Base-by-base conservation (phyloP, 768 basidiomycete genomes). In the Leccinellum rugosiceps region DNA sequence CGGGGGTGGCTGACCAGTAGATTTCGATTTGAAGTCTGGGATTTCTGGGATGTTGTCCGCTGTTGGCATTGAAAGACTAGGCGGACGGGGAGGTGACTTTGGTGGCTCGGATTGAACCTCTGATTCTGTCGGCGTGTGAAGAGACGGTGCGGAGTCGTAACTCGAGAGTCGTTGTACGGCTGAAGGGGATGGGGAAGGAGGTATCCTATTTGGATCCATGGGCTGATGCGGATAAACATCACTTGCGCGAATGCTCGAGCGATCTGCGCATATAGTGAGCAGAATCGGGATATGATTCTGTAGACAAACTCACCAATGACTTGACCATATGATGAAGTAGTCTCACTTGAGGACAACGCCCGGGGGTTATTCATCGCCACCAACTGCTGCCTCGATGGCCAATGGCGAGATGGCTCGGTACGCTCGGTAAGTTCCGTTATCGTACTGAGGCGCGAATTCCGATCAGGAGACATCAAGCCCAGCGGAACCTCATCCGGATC, bases 361-460 rank as follows among this genome's bases (percentile, higher is more conserved):
- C 77, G 77, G 14, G 77, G 75, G 21, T 74, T 73, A 55, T 75
- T 73, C 55, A 77, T 74, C 41, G 73, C 66, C 31, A 72, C 60
- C 30, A 77, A 71, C 41, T 76, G 75, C 52, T 75, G 76, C 41
- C 72, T 72, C 28, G 78, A 74, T 28, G 76, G 76, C 76, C 79
- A 80, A 43, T 75, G 74, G 15, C 78, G 76, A 14, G 83, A 81
- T 34, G 77, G 74, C 59, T 85, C 86, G 34, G 87, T 84, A 32
- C 77, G 77, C 66, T 90, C 88, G 15, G 87, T 85, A 47, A 69
- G 73, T 72, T 91, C 88, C 23, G 81, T 77, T 58, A 91, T 91
- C 4, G 84, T 87, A 57, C 82, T 86, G 57, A 89, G 72, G 53
- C 74, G 76, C 31, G 75, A 72, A 52, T 62, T 52, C 15, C 61